Percentiles rank a stretch among this genome's conserved stretches.
phyloP scores from a whole-genome alignment of 176 grass and related monocot genomes.

The Musa acuminata region DNA sequence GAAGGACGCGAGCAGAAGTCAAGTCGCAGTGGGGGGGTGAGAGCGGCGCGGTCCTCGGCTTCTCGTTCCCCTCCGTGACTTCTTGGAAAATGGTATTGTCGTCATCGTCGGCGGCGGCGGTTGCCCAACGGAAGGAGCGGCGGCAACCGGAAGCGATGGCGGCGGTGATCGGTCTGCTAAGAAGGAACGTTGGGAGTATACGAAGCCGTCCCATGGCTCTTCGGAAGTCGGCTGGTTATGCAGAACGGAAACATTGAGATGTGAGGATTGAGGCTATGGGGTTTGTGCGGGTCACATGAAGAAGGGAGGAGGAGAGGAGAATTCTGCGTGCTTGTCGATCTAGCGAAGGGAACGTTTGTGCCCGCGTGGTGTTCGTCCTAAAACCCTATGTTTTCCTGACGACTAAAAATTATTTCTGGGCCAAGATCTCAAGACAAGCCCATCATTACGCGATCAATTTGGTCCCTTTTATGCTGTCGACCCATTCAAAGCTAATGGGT shows the following conservation, averaged over 20 bases:
- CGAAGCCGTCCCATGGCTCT: slow-evolving; percentile 1
- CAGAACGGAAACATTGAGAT: background rate
- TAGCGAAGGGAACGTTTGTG: too few species aligned
- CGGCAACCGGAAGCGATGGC: background rate
- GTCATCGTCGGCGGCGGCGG: background rate
- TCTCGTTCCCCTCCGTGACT: background rate
- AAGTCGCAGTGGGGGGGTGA: background rate
- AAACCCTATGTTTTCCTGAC: too few species aligned
- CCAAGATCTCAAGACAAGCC: too few species aligned
- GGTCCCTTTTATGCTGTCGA: too few species aligned
- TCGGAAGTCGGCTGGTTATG: background rate
- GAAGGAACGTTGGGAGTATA: background rate
- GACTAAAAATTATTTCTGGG: too few species aligned
- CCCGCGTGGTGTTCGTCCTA: too few species aligned
- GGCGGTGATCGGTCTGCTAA: background rate
- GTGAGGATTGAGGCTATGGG: background rate
- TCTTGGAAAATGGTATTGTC: background rate
- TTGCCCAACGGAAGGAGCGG: background rate
- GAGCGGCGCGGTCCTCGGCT: too few species aligned
- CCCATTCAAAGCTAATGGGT: too few species aligned
- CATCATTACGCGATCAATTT: too few species aligned
- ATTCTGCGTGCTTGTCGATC: too few species aligned
- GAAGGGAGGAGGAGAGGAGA: background rate
- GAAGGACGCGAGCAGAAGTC: slow-evolving; percentile 27
- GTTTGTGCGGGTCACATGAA: background rate